Evolutionary conservation across 2,329 filamentous ascomycete genomes (phyloP).

Genomic region (Orbilia quercus): DNA sequence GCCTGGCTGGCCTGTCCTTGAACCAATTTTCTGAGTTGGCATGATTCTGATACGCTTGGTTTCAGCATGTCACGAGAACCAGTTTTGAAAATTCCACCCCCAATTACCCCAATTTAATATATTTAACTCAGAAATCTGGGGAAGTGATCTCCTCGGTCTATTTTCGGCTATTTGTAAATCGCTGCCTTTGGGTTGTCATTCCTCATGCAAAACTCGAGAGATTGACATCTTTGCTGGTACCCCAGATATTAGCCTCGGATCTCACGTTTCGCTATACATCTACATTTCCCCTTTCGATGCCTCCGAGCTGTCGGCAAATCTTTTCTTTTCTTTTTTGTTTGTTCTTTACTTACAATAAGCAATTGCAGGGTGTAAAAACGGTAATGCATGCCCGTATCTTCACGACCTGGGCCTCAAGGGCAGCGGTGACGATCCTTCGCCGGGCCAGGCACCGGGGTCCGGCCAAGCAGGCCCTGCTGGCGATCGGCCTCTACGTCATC

Average conservation of each 20-base stretch:
- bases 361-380: constrained; percentile 44
- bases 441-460: constrained; percentile 30
- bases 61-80: constrained; percentile 47
- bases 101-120: background rate
- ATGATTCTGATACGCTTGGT: constrained; percentile 3
- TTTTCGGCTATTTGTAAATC: constrained; percentile 52
- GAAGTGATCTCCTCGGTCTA: constrained; percentile 35
- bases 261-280: constrained; percentile 41
- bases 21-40: constrained; percentile 25
- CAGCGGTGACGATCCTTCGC: constrained; percentile 45
- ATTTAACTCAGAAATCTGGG: constrained; percentile 19
- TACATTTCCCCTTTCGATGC: constrained; percentile 9
- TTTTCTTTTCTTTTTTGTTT: constrained; percentile 15
- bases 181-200: constrained; percentile 6
- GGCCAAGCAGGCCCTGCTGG: constrained; percentile 22
- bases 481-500: constrained; percentile 49
- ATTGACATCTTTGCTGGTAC: constrained; percentile 14
- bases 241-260: constrained; percentile 37
- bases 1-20: constrained; percentile 17
- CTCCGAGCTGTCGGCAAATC: constrained; percentile 19
- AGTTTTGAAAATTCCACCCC: constrained; percentile 1
- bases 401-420: constrained; percentile 22
- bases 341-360: background rate
- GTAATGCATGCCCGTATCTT: constrained; percentile 35
- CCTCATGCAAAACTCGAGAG: constrained; percentile 14